These are phyloP conservation scores for Anthracocystis setariae DNA, from an alignment of 1,284 basidiomycete genomes.

Conservation along the genomic window DNA sequence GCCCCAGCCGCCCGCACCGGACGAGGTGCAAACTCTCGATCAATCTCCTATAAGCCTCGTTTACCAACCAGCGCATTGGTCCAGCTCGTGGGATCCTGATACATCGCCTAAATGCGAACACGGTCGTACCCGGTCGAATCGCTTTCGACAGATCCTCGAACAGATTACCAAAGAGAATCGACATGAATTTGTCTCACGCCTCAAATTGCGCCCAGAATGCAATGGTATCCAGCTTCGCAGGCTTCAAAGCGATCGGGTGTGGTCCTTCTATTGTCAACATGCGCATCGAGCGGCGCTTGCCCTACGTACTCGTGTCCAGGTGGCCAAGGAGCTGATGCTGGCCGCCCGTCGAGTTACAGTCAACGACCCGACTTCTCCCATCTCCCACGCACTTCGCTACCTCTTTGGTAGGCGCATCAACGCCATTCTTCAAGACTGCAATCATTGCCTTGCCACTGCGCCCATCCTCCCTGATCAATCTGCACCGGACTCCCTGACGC, in stretches of 20 bases:
- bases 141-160: slow-evolving; percentile 4
- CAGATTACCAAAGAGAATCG: slow-evolving; percentile 1
- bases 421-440: slow-evolving; percentile 35
- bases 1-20: background rate
- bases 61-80: slow-evolving; percentile 14
- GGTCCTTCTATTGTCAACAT: slow-evolving; percentile 22
- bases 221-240: slow-evolving; percentile 26
- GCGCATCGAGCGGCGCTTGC: slow-evolving; percentile 28
- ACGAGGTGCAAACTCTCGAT: background rate
- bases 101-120: too few relatives aligned
- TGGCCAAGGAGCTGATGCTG: slow-evolving; percentile 13
- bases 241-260: slow-evolving; percentile 13
- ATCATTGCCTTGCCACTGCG: background rate
- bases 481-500: background rate
- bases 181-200: slow-evolving; percentile 5
- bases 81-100: slow-evolving; percentile 9
- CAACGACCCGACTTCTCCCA: slow-evolving; percentile 9
- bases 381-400: slow-evolving; percentile 26
- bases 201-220: slow-evolving; percentile 1
- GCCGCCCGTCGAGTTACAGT: slow-evolving; percentile 13
- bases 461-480: background rate
- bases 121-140: background rate
- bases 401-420: slow-evolving; percentile 19
- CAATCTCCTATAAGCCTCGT: background rate
- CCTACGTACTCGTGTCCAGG: slow-evolving; percentile 1